Base-by-base conservation (phyloP, 2,329 filamentous ascomycete species). In the Talaromyces atroroseus region DNA sequence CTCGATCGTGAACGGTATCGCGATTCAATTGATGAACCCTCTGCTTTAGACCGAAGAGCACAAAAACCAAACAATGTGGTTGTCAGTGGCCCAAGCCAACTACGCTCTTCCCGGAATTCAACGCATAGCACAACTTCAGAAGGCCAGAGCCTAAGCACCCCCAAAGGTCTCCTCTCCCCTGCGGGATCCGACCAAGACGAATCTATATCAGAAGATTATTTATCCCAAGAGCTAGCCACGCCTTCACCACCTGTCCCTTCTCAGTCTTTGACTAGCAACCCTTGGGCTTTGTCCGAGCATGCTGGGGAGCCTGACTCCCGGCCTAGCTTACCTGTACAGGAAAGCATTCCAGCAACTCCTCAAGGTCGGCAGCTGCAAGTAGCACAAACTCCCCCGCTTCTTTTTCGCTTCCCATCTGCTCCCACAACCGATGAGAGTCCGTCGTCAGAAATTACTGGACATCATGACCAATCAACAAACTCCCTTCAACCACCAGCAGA, bases 371-470 rank as follows among this genome's bases (percentile, higher is more conserved):
- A 59, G 2, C 26, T 51, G 7, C 58, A 61, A 18, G 45, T 59
- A n/a, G 50, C 55, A 21, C 63, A 64, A 12, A 63, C 62, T 20
- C 69, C 73, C 5, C 69, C 69, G 0, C 64, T 75, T 8, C 65
- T 71, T 38, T 62, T 75, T 18, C 71, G 65, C 12, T 75, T 75
- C 48, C 73, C 73, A 11, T 64, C 71, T 16, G 73, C 72, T 0
- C 73, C 73, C 18, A 72, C 70, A 6, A 34, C 46, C 45, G 24
- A 68, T 29, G 66, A 68, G 23, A 59, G 57, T 5, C 38, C 59
- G 23, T 57, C 46, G 45, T 49, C 56, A 11, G 49, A 49, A 1
- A 49, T 55, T 16, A 56, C 54, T n/a, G 64, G 65, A 46, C 59
- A 61, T 51, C 42, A 49, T 14, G 18, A 42, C 45, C 51, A 52